These are phyloP conservation scores for Nannochloropsis oceanica DNA, from an alignment of 108 stramenopile genomes.

Conservation along the genomic window DNA sequence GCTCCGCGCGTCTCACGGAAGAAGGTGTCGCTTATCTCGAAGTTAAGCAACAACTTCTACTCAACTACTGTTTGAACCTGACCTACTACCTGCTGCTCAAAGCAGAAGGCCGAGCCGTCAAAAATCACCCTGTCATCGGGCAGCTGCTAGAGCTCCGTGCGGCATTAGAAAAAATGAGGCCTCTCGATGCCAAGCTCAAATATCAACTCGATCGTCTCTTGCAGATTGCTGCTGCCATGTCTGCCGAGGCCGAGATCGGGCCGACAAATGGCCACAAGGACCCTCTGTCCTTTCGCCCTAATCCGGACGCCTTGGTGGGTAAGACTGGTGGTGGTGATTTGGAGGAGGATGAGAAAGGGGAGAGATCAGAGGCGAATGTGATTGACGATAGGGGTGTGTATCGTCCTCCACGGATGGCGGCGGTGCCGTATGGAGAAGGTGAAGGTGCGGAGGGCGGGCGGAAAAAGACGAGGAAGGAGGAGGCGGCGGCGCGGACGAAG, in stretches of 20 bases:
- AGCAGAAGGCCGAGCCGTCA: constrained; percentile 31
- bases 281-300: background rate
- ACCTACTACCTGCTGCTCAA: constrained; percentile 44
- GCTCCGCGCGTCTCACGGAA: background rate
- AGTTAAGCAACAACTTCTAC: constrained; percentile 38
- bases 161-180: constrained; percentile 31
- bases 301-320: background rate
- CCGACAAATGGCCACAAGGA: background rate
- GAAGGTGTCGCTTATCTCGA: constrained; percentile 22
- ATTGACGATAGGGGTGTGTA: background rate
- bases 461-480: background rate
- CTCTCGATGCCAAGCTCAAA: constrained; percentile 36
- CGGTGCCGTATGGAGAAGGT: background rate
- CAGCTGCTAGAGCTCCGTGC: constrained; percentile 34
- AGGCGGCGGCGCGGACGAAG: background rate
- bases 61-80: constrained; percentile 38
- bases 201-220: constrained; percentile 36
- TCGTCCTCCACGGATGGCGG: constrained; percentile 3
- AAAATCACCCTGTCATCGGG: constrained; percentile 35
- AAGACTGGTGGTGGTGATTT: background rate
- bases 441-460: background rate
- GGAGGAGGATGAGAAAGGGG: constrained; percentile 3
- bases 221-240: constrained; percentile 13
- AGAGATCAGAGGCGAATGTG: background rate
- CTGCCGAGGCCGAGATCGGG: background rate